Percentiles rank a stretch among this genome's conserved stretches.
Conservation (phyloP, 2,329 filamentous ascomycete genomes). For the Epichloe typhina region DNA sequence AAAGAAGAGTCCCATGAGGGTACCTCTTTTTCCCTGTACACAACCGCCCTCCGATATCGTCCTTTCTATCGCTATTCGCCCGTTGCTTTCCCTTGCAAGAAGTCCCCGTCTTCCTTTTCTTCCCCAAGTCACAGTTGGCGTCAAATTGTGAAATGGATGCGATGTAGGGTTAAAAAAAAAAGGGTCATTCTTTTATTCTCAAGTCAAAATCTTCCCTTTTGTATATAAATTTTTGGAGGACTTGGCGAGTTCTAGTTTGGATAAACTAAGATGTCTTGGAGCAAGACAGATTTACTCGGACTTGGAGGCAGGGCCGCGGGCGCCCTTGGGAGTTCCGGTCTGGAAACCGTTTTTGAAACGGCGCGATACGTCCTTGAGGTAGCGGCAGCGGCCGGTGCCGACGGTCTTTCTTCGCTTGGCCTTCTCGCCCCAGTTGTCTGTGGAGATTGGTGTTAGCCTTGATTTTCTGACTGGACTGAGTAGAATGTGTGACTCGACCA, state of each 20-base stretch:
- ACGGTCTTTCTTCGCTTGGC: conserved; percentile 99
- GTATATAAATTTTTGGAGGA: conserved; percentile 2
- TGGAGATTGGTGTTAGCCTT: conserved; percentile 7
- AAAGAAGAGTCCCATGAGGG: neutral
- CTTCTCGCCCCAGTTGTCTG: conserved; percentile 99
- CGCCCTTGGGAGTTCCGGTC: conserved; percentile 72
- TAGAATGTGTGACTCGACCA: neutral
- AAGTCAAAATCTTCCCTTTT: conserved; percentile 1
- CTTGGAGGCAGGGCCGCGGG: conserved; percentile 31
- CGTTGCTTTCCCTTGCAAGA: too few species aligned
- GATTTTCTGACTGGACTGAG: neutral
- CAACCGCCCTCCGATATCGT: too few species aligned
- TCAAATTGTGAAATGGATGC: conserved; percentile 4
- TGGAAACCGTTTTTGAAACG: conserved; percentile 98
- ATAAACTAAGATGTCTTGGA: neutral
- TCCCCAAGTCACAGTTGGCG: neutral
- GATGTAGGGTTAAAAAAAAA: neutral
- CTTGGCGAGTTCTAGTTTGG: conserved; percentile 5
- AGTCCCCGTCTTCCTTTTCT: neutral
- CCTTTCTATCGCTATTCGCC: too few species aligned
- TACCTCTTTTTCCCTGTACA: too few species aligned
- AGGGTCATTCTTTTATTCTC: neutral
- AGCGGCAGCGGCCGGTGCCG: conserved; percentile 90
- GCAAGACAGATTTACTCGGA: conserved; percentile 7
- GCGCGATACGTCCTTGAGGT: conserved; percentile 84